Percentiles rank a stretch among this genome's conserved stretches.
phyloP scores from a whole-genome alignment of 1,284 basidiomycete species.

The Boletus sp. region DNA sequence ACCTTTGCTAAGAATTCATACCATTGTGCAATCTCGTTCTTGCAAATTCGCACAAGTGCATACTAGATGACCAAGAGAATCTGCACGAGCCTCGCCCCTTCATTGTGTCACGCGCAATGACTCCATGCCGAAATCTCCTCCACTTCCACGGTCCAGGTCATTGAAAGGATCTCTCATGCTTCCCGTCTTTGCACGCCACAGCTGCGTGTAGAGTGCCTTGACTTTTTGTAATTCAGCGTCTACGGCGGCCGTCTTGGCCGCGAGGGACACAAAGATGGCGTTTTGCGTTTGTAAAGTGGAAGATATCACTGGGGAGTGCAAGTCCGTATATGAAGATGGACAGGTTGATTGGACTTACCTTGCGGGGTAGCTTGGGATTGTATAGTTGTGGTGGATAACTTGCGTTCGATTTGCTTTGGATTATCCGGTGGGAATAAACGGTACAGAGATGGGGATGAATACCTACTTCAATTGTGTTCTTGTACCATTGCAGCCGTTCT shows the following conservation, averaged over 20 bases:
- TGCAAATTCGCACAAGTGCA: background rate
- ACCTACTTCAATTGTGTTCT: conserved; percentile 73
- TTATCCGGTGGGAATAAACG: conserved; percentile 4
- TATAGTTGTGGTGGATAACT: conserved; percentile 65
- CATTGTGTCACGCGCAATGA: conserved; percentile 45
- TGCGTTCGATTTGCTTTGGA: conserved; percentile 78
- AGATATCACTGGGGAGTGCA: conserved; percentile 55
- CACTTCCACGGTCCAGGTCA: conserved; percentile 57
- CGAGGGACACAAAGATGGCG: conserved; percentile 70
- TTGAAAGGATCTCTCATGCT: conserved; percentile 77
- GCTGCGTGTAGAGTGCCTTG: conserved; percentile 57
- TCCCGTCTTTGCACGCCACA: conserved; percentile 72
- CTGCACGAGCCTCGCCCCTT: background rate
- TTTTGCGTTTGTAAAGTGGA: conserved; percentile 77
- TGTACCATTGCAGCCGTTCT: conserved; percentile 75
- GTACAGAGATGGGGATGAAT: background rate
- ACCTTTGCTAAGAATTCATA: too few species aligned
- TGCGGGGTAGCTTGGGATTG: conserved; percentile 75
- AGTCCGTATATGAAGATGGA: background rate
- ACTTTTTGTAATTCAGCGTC: conserved; percentile 74
- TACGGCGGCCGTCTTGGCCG: conserved; percentile 68
- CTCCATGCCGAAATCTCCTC: conserved; percentile 55
- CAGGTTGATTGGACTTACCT: conserved; percentile 44
- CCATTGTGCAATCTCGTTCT: too few species aligned
- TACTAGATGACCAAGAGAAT: background rate